Evolutionary conservation across 192 early-diverging fungal species (phyloP), one percentile per base, ranked within the genome.

Genomic region (Hyaloraphidium curvatum): DNA sequence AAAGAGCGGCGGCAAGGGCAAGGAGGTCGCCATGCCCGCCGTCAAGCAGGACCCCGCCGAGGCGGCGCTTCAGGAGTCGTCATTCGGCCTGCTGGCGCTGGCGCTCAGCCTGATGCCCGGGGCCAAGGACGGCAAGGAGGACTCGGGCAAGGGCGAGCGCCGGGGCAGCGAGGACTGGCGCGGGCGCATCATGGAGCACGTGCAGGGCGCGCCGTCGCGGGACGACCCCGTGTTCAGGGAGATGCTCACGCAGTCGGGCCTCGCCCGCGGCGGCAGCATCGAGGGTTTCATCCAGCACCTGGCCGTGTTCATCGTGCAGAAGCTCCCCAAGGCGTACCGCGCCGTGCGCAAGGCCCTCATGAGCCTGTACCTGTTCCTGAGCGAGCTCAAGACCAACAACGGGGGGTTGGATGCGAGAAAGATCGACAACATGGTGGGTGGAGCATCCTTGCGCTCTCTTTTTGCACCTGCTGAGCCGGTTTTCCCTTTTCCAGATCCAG

Each of bases 311-410:
- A 25, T 48, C 7, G 43, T 25, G 7, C 43, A 48, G 43, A 14
- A 22, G 14, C 43, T 48, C 14, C 43, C 43, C 5, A 25, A 22
- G 5, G 17, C 43, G 23, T 48, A 48, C 43, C 7, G 7, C 5
- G 17, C 25, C 5, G 17, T 48, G 14, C 11, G 43, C 7, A 5
- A 25, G 43, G 25, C 43, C 7, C 23, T 48, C 23, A 48, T 48
- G 43, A 48, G 43, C 43, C 25, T 48, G 43, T 48, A 48, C 43
- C 43, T 48, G 14, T 48, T 48, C 43, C 23, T 48, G 7, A 48
- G 17, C 23, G 43, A 48, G 43, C 43, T 48, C 11, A 48, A 48
- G 23, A 25, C 43, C 23, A 48, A 48, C 25, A 48, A 48, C 23
- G 43, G 7, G 43, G 43, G 43, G 4, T 48, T 48, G 43, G 43